Conservation (phyloP, 2,329 filamentous ascomycete species). For the Phaeophleospora eucalypticola region DNA sequence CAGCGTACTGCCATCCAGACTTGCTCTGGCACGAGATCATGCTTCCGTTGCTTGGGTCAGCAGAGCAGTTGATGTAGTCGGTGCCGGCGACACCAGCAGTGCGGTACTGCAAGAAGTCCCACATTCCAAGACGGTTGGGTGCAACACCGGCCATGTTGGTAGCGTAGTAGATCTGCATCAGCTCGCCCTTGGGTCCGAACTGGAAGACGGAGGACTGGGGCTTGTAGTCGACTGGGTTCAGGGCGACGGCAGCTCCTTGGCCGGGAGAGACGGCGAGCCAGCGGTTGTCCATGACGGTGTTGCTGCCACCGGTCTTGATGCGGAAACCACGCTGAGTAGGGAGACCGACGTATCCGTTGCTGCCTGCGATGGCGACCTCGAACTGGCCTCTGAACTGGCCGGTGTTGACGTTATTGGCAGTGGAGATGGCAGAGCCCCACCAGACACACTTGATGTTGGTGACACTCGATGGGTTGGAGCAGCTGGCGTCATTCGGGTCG, state of each 20-base stretch:
- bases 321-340: constrained; percentile 7
- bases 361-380: constrained; percentile 40
- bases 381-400: constrained; percentile 34
- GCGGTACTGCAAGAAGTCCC: constrained; percentile 13
- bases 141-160: constrained; percentile 14
- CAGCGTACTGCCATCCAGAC: constrained; percentile 13
- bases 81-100: constrained; percentile 4
- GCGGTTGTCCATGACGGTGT: constrained; percentile 18
- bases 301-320: constrained; percentile 7
- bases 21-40: constrained; percentile 11
- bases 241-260: constrained; percentile 9
- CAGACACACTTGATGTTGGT: constrained; percentile 35
- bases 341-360: constrained; percentile 30
- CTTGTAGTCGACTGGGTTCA: constrained; percentile 12
- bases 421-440: constrained; percentile 31
- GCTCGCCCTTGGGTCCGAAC: constrained; percentile 10
- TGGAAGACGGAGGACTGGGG: constrained; percentile 10
- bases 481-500: constrained; percentile 27
- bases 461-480: constrained; percentile 32
- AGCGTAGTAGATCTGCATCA: constrained; percentile 11
- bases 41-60: constrained; percentile 3
- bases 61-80: constrained; percentile 14
- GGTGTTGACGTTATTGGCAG: constrained; percentile 30
- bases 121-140: constrained; percentile 4
- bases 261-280: constrained; percentile 14